Base-by-base conservation (phyloP, 345 rosid species). In the Cardamine occulta region DNA sequence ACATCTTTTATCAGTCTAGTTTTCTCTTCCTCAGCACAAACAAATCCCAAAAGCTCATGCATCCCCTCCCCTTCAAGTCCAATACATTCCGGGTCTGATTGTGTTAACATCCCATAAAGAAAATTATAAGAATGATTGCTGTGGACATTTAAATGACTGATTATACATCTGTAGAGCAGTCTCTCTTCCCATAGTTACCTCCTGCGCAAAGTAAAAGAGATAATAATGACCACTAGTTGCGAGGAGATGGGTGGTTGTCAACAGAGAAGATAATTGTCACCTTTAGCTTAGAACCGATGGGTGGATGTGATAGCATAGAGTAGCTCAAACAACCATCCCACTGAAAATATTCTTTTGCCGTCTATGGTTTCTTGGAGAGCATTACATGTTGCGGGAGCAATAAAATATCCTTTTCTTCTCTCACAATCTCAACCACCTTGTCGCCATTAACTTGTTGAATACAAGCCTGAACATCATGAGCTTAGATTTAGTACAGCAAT, bases 331-430 rank as follows among this genome's bases (percentile, higher is more conserved):
- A 84, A 58, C 99, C 99, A 95, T 60, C 97, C 96, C 0, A 80
- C 96, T 77, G 91, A 89, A 62, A 65, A 75, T 52, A 45, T 53
- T 52, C 84, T 83, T 78, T 83, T 85, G 5, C 83, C 72, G 48
- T 76, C 82, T 66, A 75, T 80, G 35, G 44, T 76, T 73, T 75
- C 84, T 80, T 81, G 81, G 49, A 84, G 90, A 86, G 61, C 97
- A 87, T 97, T 94, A 95, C 37, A 92, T 80, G 87, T 79, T 79
- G 85, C 1, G 97, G 99, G 65, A 95, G 99, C 87, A 89, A 74
- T 55, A 85, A 59, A 26, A 89, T 82, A 70, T 80, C 66, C 31
- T 37, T 23, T 63, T 77, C 90, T 47, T 95, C 91, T 84, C 93
- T 83, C 32, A 58, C 80, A 32, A 85, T 65, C 78, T 72, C 85